A percentile compares a stretch with the other conserved stretches of the same genome.
Evolutionary conservation across 345 rosid genomes (phyloP).

Genomic region (Lepidium aucheri): DNA sequence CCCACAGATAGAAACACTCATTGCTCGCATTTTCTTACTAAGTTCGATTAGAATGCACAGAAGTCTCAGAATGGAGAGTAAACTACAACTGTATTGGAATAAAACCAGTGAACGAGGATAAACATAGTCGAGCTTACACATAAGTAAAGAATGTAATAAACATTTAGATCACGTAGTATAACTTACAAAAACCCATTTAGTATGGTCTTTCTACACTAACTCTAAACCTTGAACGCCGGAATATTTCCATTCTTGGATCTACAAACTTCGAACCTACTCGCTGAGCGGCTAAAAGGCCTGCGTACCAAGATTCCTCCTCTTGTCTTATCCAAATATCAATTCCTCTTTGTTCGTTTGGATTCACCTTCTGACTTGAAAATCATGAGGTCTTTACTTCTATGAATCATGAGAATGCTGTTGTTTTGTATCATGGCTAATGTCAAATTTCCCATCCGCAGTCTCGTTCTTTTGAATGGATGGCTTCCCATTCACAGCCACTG

Average conservation of each 20-base stretch:
- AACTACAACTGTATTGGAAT: neutral
- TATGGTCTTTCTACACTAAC: neutral
- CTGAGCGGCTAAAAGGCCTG: neutral
- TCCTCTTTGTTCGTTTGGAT: neutral
- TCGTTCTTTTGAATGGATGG: slow-evolving; percentile 24
- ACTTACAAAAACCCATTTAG: neutral
- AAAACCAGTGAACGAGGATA: neutral
- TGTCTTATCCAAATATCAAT: slow-evolving; percentile 1
- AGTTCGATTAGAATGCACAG: neutral
- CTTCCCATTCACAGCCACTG: slow-evolving; percentile 40
- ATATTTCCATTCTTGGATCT: neutral
- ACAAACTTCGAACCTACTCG: neutral
- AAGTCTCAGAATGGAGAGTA: neutral
- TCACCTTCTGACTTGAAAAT: neutral
- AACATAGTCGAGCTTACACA: neutral
- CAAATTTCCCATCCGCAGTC: slow-evolving; percentile 25
- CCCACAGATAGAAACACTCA: neutral
- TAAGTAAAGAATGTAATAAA: neutral
- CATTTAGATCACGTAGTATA: neutral
- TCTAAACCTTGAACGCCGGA: neutral
- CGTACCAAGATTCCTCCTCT: neutral
- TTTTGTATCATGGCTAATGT: slow-evolving; percentile 21
- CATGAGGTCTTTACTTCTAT: slow-evolving; percentile 14
- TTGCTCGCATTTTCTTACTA: neutral
- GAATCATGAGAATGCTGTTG: slow-evolving; percentile 24